Evolutionary conservation across 441 rosid species (phyloP), one percentile per base, ranked within the genome.

Genomic region (Pelargonium australe): DNA sequence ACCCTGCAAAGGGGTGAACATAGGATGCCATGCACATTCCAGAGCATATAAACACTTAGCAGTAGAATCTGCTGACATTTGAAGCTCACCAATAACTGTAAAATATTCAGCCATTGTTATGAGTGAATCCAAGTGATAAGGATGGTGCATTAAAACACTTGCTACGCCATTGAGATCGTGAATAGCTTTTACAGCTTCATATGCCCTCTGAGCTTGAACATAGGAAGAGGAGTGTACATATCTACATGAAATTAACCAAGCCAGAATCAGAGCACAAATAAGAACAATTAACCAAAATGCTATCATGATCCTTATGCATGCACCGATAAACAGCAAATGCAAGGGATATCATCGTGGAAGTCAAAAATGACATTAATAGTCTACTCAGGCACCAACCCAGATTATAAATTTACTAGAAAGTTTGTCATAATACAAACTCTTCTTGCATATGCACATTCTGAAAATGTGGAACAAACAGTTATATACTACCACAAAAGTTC

Each of bases 1-100:
- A 51, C 89, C 94, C 72, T 75, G 90, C 71, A 89, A 82, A 1
- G 92, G 90, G 64, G 88, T 82, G 78, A 90, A 92, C 89, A 80
- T 82, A 17, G 95, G 87, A 77, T 83, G 90, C 96, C 98, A 92
- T 1, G 94, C 95, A 65, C 98, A 91, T 83, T 92, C 94, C 81
- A 87, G 68, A 55, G 89, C 96, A 70, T 89, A 90, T 73, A 92
- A 80, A 80, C 95, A 82, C 82, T 89, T 92, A 1, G 85, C 89
- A 67, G 85, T 78, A 47, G 92, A 85, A 81, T 92, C 96, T 25
- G 95, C 89, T 44, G 98, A 78, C 90, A 85, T 84, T 76, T 90
- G 92, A 76, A 87, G 92, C 67, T 92, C 96, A 40, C 94, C 96
- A 63, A 67, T 83, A 73, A 92, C 87, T 80, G 81, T 89, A 62